A percentile compares a stretch with the other conserved stretches of the same genome.
Evolutionary conservation across 768 basidiomycete genomes (phyloP).

Genomic region (Roridomyces roridus): DNA sequence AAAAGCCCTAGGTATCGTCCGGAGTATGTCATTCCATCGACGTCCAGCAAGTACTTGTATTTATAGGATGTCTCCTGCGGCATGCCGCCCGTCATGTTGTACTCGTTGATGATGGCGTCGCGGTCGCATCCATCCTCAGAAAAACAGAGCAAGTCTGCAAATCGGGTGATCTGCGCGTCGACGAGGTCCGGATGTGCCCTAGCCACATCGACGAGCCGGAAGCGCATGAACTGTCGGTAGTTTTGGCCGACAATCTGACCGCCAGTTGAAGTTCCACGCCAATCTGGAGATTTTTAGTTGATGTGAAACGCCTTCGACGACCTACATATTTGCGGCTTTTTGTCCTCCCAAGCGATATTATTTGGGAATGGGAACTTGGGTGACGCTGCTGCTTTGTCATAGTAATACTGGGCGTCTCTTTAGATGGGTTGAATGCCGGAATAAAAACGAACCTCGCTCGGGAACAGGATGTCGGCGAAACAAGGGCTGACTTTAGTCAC

Average conservation of each 20-base stretch:
- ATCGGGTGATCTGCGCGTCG: conserved; percentile 7
- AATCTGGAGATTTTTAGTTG: conserved; percentile 1
- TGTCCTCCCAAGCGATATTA: conserved; percentile 13
- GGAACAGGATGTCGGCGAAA: conserved; percentile 20
- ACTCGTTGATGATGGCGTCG: conserved; percentile 7
- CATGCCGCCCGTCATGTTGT: conserved; percentile 1
- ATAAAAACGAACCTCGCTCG: conserved; percentile 8
- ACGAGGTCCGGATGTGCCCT: conserved; percentile 3
- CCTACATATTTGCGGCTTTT: conserved; percentile 3
- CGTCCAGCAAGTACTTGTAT: conserved; percentile 17
- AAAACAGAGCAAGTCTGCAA: conserved; percentile 11
- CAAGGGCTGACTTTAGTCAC: conserved; percentile 14
- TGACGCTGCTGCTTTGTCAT: not conserved
- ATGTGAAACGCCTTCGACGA: not conserved
- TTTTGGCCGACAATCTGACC: conserved; percentile 13
- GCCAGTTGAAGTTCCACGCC: conserved; percentile 15
- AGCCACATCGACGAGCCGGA: conserved; percentile 9
- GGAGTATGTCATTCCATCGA: conserved; percentile 12
- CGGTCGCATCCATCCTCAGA: conserved; percentile 3
- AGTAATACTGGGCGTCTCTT: conserved; percentile 14
- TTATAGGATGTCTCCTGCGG: conserved; percentile 14
- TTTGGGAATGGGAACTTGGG: conserved; percentile 1
- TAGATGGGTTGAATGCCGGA: no score
- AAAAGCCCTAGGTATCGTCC: conserved; percentile 16
- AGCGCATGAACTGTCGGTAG: conserved; percentile 19